These are phyloP conservation scores for Cyberlindnera mycetangii DNA, from an alignment of 805 yeast genomes.

Conservation along the genomic window DNA sequence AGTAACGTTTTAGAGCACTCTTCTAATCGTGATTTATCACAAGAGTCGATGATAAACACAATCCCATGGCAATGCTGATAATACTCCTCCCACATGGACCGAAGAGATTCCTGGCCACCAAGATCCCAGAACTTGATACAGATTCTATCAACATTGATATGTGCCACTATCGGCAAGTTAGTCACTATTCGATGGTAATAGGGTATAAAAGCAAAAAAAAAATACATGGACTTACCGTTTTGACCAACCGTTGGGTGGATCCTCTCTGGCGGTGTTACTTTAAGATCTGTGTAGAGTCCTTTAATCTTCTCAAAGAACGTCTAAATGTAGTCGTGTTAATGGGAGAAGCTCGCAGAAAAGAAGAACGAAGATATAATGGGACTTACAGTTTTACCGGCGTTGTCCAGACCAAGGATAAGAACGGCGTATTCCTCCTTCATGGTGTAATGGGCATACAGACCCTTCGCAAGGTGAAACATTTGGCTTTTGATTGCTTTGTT, in stretches of 20 bases:
- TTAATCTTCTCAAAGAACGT: slow-evolving; percentile 70
- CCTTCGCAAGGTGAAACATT: slow-evolving; percentile 69
- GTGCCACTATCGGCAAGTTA: slow-evolving; percentile 27
- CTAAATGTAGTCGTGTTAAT: slow-evolving; percentile 10
- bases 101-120: slow-evolving; percentile 88
- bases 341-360: not conserved
- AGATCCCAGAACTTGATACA: slow-evolving; percentile 88
- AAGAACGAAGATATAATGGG: not conserved
- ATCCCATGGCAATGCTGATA: slow-evolving; percentile 86
- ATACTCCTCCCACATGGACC: slow-evolving; percentile 86
- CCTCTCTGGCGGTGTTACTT: slow-evolving; percentile 49
- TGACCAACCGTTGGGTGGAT: slow-evolving; percentile 96
- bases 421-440: slow-evolving; percentile 69
- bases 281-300: slow-evolving; percentile 46
- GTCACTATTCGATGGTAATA: not conserved
- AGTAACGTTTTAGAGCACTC: slow-evolving; percentile 69
- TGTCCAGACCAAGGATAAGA: slow-evolving; percentile 85
- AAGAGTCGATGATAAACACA: slow-evolving; percentile 87
- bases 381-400: slow-evolving; percentile 84
- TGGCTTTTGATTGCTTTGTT: not conserved
- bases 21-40: slow-evolving; percentile 76
- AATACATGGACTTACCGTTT: slow-evolving; percentile 40
- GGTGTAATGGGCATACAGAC: slow-evolving; percentile 57
- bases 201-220: not conserved
- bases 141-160: slow-evolving; percentile 36